Evolutionary conservation across 2,329 filamentous ascomycete species (phyloP), one percentile per base, ranked within the genome.

Genomic region (Cercospora sojina): DNA sequence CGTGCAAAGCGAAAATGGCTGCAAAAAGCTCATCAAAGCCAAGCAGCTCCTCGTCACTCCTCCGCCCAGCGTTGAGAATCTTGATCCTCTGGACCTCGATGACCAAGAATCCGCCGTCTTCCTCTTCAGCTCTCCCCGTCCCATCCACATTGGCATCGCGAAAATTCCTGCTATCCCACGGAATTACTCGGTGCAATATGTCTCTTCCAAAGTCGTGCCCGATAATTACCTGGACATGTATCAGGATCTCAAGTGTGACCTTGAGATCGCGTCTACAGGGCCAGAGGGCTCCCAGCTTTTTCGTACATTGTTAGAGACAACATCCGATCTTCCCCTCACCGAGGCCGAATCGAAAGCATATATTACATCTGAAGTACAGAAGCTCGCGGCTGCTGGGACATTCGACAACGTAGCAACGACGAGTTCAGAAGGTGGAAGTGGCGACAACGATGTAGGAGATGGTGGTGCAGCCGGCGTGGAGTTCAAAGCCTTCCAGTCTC

Each of bases 201-300:
- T 66, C 18, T 59, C 64, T 3, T 16, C 27, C n/a, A 41, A n/a
- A 5, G 64, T 56, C 3, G 59, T 43, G 7, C 64, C 64, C 10
- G 38, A 66, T 18, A 55, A 63, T 7, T 66, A 66, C 31, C 31
- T 63, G 8, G 38, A 66, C 20, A 27, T 66, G 53, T 59, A 61
- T 13, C 25, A 59, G 7, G 47, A 62, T 5, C 23, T 61, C 10
- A 29, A 53, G 7, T 18, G 51, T 9, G 41, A 60, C 25, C 29
- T 66, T 3, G 59, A 60, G 2, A 41, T 66, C 7, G n/a, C 59
- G 29, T 47, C 64, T 5, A 63, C 51, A 1, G 63, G 63, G 3
- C 23, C 35, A 13, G 32, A 41, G 4, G 38, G 8, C 0, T 25
- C 12, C 6, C 41, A 27, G 10, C 41, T 55, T 3, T 65, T 49